phyloP scores from a whole-genome alignment of 164 flowering plant genomes.

The Buxus sempervirens region DNA sequence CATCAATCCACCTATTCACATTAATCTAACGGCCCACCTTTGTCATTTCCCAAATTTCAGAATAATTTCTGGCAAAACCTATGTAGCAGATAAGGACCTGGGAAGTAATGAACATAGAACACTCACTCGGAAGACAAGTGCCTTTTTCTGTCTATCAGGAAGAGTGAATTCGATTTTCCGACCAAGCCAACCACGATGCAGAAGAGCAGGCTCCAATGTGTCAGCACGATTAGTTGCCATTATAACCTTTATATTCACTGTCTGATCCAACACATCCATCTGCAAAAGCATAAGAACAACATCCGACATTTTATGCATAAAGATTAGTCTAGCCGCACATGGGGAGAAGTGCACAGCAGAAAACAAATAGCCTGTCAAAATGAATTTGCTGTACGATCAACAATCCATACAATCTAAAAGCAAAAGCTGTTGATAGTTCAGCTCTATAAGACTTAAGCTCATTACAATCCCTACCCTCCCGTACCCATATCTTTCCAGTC shows the following conservation, averaged over 20 bases:
- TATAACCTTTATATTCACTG: constrained; percentile 94
- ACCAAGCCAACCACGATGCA: constrained; percentile 93
- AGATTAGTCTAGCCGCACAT: neutral
- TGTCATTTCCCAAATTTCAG: too few relatives aligned
- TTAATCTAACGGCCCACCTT: too few relatives aligned
- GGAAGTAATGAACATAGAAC: too few relatives aligned
- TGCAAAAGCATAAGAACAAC: constrained; percentile 21
- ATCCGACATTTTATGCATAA: neutral
- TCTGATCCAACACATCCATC: constrained; percentile 99
- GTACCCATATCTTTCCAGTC: neutral
- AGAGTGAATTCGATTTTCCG: constrained; percentile 94
- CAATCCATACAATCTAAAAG: too few relatives aligned
- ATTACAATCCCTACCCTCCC: too few relatives aligned
- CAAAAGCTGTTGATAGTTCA: too few relatives aligned
- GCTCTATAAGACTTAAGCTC: neutral
- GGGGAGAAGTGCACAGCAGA: neutral
- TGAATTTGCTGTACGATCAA: neutral
- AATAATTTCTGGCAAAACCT: too few relatives aligned
- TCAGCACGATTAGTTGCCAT: constrained; percentile 99
- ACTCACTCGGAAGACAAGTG: constrained; percentile 91
- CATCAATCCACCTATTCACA: too few relatives aligned
- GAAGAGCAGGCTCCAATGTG: constrained; percentile 94
- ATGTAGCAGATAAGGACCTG: too few relatives aligned
- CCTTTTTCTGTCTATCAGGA: constrained; percentile 95
- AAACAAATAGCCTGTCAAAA: neutral